These are phyloP conservation scores for Solioccasus polychromus DNA, from an alignment of 768 basidiomycete genomes.

Conservation along the genomic window DNA sequence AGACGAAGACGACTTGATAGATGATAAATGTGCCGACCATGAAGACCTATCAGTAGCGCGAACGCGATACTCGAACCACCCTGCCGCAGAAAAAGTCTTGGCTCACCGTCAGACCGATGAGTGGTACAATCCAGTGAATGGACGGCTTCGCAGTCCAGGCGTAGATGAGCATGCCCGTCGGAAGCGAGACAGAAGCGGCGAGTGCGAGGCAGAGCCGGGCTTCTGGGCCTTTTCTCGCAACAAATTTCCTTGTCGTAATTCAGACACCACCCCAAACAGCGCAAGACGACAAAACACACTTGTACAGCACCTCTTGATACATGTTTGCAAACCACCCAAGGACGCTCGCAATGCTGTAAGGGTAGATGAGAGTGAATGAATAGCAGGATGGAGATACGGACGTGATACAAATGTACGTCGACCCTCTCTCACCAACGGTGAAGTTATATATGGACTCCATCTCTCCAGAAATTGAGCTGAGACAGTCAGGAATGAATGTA, in stretches of 20 bases:
- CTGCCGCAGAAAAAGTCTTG: background rate
- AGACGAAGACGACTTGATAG: constrained; percentile 58
- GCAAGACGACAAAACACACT: constrained; percentile 30
- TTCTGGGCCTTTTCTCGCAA: constrained; percentile 42
- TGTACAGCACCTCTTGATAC: constrained; percentile 50
- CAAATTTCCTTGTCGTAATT: constrained; percentile 25
- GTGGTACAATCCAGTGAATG: constrained; percentile 57
- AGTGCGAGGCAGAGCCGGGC: constrained; percentile 61
- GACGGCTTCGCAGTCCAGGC: constrained; percentile 59
- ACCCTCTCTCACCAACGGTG: constrained; percentile 55
- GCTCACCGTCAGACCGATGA: constrained; percentile 27
- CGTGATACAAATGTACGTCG: constrained; percentile 57
- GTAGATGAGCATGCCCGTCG: constrained; percentile 67
- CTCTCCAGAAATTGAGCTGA: constrained; percentile 53
- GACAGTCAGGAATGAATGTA: constrained; percentile 1
- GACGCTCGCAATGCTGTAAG: constrained; percentile 50
- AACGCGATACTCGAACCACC: background rate
- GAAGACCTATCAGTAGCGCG: constrained; percentile 38
- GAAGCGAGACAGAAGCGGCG: constrained; percentile 50
- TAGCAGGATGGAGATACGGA: constrained; percentile 26
- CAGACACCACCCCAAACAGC: background rate
- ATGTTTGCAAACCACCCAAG: constrained; percentile 46
- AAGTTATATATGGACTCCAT: constrained; percentile 60
- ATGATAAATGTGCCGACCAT: constrained; percentile 51
- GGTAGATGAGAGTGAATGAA: background rate